phyloP scores from a whole-genome alignment of 208 protist genomes.

The Crithidia expoeki region DNA sequence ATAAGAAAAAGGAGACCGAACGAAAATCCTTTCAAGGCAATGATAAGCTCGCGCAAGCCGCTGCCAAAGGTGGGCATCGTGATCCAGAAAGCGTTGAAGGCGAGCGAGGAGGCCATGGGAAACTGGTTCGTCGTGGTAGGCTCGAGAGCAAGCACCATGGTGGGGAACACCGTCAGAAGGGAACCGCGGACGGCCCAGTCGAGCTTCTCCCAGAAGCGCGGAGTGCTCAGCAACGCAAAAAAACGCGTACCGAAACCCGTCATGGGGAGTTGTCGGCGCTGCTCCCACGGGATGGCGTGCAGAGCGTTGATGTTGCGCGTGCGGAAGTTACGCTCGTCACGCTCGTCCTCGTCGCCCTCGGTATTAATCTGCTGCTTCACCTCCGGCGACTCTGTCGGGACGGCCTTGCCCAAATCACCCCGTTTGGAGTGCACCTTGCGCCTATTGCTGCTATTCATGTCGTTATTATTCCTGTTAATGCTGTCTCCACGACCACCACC shows the following conservation, averaged over 20 bases:
- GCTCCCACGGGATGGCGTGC: constrained; percentile 90
- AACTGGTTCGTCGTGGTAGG: constrained; percentile 65
- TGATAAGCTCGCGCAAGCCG: constrained; percentile 76
- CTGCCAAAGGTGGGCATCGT: constrained; percentile 88
- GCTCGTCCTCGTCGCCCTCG: constrained; percentile 68
- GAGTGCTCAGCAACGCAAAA: constrained; percentile 78
- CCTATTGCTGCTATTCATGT: not conserved
- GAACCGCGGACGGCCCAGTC: constrained; percentile 87
- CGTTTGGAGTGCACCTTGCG: constrained; percentile 4
- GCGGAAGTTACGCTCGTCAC: constrained; percentile 69
- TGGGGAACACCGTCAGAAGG: constrained; percentile 84
- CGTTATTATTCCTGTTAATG: not conserved
- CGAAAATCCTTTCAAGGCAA: constrained; percentile 85
- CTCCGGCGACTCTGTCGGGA: constrained; percentile 24
- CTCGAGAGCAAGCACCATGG: constrained; percentile 88
- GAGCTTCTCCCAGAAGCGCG: constrained; percentile 90
- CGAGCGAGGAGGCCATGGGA: constrained; percentile 75
- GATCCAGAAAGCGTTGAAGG: constrained; percentile 91
- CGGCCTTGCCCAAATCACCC: constrained; percentile 18
- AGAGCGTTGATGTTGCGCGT: constrained; percentile 72
- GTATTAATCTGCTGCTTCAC: constrained; percentile 31
- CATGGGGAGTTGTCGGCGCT: constrained; percentile 76
- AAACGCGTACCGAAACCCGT: constrained; percentile 82
- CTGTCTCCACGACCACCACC: constrained; percentile 21
- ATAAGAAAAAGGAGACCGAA: constrained; percentile 67